phyloP scores from a whole-genome alignment of 305 asterid species.

The Plantago coronopus region DNA sequence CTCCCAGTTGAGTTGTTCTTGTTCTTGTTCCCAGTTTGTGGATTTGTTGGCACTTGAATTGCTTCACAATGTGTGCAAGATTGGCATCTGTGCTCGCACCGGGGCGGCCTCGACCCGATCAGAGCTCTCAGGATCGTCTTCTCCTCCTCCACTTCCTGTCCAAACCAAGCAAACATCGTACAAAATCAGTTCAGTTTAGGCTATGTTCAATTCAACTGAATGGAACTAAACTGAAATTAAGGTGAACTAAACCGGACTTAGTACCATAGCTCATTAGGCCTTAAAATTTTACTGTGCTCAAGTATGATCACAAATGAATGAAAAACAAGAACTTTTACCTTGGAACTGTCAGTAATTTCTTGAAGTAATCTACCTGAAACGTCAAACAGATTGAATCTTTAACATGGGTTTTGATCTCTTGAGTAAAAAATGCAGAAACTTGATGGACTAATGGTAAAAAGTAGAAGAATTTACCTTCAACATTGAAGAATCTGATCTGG shows the following conservation, averaged over 20 bases:
- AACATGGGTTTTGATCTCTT: not conserved
- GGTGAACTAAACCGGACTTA: too few relatives aligned
- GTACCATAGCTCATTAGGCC: too few relatives aligned
- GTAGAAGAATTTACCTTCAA: constrained; percentile 36
- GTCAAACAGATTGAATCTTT: constrained; percentile 2
- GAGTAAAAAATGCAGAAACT: not conserved
- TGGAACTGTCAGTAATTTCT: constrained; percentile 2
- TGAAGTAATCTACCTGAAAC: constrained; percentile 20
- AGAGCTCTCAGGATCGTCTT: constrained; percentile 32
- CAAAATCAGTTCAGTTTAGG: too few relatives aligned
- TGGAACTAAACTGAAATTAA: too few relatives aligned
- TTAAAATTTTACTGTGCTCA: too few relatives aligned
- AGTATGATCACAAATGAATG: not conserved
- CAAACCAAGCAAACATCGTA: not conserved
- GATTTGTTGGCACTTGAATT: constrained; percentile 76
- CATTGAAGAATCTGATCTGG: constrained; percentile 31
- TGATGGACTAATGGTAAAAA: not conserved
- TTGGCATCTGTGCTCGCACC: constrained; percentile 59
- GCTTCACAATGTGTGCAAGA: constrained; percentile 66
- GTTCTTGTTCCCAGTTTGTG: constrained; percentile 31
- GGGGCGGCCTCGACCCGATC: constrained; percentile 77
- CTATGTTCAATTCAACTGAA: too few relatives aligned
- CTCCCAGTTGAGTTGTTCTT: not conserved
- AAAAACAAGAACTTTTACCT: constrained; percentile 17
- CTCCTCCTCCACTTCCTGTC: constrained; percentile 28